These are phyloP conservation scores for Penicillium verhagenii DNA, from an alignment of 495 filamentous ascomycete genomes.

Conservation along the genomic window DNA sequence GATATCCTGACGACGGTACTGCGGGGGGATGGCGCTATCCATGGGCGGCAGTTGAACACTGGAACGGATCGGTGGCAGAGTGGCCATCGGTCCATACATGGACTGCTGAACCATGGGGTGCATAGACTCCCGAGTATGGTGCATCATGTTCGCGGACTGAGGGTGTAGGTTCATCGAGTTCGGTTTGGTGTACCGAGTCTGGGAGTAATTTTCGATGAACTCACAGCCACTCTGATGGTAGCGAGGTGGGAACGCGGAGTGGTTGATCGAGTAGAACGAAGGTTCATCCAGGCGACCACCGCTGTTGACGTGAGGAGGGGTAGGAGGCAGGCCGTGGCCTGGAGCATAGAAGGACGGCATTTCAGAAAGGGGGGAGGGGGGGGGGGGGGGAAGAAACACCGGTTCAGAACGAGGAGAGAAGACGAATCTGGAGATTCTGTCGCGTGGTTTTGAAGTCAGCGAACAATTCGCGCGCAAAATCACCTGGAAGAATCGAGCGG, in stretches of 20 bases:
- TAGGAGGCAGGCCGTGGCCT: constrained; percentile 47
- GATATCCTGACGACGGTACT: constrained; percentile 46
- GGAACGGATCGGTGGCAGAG: constrained; percentile 43
- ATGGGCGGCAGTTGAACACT: constrained; percentile 46
- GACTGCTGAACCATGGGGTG: constrained; percentile 33
- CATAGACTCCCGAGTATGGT: constrained; percentile 31
- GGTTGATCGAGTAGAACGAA: constrained; percentile 40
- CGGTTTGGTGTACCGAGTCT: constrained; percentile 43
- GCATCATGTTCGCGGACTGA: constrained; percentile 31
- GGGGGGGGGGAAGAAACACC: constrained; percentile 22
- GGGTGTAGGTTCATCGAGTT: constrained; percentile 39
- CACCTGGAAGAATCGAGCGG: constrained; percentile 5
- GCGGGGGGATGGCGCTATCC: constrained; percentile 41
- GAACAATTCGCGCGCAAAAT: constrained; percentile 4
- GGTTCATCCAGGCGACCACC: constrained; percentile 44
- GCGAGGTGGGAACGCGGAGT: constrained; percentile 44
- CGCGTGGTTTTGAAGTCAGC: constrained; percentile 14
- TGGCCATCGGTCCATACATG: constrained; percentile 40
- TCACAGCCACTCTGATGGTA: constrained; percentile 49
- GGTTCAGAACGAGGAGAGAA: constrained; percentile 41
- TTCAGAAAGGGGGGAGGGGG: constrained; percentile 16
- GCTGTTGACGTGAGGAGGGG: constrained; percentile 44
- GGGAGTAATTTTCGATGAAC: constrained; percentile 52
- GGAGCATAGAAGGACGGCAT: constrained; percentile 50
- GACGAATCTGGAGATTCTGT: constrained; percentile 29